Evolutionary conservation across 2,329 filamentous ascomycete genomes (phyloP).

Genomic region (Aspergillus sp.): DNA sequence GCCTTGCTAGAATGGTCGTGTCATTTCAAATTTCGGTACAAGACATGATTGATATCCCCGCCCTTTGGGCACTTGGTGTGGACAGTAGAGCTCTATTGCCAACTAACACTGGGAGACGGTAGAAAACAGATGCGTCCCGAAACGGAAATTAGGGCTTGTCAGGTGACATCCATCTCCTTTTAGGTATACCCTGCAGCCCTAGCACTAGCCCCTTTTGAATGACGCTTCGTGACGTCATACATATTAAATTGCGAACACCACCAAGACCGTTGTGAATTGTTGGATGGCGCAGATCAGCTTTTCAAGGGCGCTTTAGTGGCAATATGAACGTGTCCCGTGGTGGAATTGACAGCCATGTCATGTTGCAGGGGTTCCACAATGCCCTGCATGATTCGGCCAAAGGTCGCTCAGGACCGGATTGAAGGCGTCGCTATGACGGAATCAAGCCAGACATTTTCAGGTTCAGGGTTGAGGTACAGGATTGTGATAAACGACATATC

Average conservation of each 20-base stretch:
- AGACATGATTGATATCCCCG: not conserved
- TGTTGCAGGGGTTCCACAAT: conserved; percentile 49
- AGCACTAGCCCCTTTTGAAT: not conserved
- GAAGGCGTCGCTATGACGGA: conserved; percentile 17
- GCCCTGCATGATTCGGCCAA: conserved; percentile 3
- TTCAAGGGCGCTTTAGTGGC: not conserved
- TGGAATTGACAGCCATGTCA: conserved; percentile 3
- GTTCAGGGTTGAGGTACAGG: not conserved
- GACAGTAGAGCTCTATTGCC: not conserved
- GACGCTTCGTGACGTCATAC: not conserved
- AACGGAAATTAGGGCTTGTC: conserved; percentile 5
- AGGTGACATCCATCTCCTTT: conserved; percentile 5
- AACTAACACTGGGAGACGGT: not conserved
- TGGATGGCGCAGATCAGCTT: not conserved
- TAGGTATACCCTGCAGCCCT: not conserved
- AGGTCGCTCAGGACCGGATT: not conserved
- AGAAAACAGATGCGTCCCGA: conserved; percentile 1
- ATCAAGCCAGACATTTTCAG: conserved; percentile 2
- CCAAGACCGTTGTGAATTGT: not conserved
- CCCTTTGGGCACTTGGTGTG: not conserved
- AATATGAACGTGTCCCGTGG: not conserved
- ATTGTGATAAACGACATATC: not conserved
- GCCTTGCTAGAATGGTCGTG: not conserved
- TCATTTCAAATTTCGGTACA: not conserved
- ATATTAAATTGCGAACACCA: not conserved